Conservation (phyloP, 495 filamentous ascomycete genomes). For the Lasiosphaeria ovina region DNA sequence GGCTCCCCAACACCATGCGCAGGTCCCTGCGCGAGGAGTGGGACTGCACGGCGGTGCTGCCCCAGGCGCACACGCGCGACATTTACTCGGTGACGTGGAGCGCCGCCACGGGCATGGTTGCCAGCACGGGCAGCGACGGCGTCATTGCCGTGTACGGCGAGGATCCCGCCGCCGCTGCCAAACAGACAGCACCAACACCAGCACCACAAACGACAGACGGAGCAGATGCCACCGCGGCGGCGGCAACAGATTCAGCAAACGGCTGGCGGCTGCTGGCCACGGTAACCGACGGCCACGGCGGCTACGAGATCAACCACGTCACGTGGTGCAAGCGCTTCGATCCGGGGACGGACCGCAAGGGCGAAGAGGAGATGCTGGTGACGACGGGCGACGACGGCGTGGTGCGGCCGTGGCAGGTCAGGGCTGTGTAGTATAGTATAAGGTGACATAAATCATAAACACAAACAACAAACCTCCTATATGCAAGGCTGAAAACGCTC, state of each 20-base stretch:
- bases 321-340: conserved; percentile 71
- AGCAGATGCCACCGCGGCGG: neutral
- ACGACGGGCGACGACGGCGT: conserved; percentile 80
- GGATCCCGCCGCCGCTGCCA: conserved; percentile 31
- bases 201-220: conserved; percentile 15
- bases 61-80: conserved; percentile 70
- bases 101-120: conserved; percentile 66
- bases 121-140: conserved; percentile 83
- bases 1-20: conserved; percentile 79
- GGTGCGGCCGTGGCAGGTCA: conserved; percentile 65
- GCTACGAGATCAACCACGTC: conserved; percentile 90
- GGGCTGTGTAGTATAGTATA: conserved; percentile 14
- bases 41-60: conserved; percentile 69
- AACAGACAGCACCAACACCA: conserved; percentile 14
- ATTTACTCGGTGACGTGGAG: conserved; percentile 85
- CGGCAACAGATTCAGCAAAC: conserved; percentile 1
- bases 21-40: conserved; percentile 75
- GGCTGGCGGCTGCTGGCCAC: conserved; percentile 66
- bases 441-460: neutral
- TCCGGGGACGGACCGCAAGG: conserved; percentile 42
- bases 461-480: neutral
- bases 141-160: conserved; percentile 77
- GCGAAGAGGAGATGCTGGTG: conserved; percentile 70
- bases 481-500: too few relatives aligned
- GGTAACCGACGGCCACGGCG: conserved; percentile 71